Conservation (phyloP, 2,329 filamentous ascomycete genomes). For the Bipolaris bicolor region DNA sequence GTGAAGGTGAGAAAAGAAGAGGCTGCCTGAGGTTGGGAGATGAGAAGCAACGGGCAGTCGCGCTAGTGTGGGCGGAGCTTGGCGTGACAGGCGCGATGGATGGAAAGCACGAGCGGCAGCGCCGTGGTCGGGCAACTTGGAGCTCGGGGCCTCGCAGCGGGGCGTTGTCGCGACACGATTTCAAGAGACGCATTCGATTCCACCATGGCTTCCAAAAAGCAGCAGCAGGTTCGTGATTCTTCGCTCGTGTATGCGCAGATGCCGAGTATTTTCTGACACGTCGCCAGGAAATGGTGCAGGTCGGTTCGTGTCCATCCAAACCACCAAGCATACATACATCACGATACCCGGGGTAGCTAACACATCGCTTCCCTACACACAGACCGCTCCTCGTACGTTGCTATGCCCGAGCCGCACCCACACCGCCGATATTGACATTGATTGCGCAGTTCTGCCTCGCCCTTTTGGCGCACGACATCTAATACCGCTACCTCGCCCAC, state of each 20-base stretch:
- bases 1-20: slow-evolving; percentile 22
- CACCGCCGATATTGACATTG: slow-evolving; percentile 11
- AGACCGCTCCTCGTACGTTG: slow-evolving; percentile 49
- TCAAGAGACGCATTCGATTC: slow-evolving; percentile 10
- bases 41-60: slow-evolving; percentile 20
- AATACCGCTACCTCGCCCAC: slow-evolving; percentile 53
- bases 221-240: slow-evolving; percentile 50
- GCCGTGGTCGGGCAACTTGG: slow-evolving; percentile 13
- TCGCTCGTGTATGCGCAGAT: not conserved
- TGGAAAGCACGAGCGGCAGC: slow-evolving; percentile 10
- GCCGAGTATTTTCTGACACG: slow-evolving; percentile 28
- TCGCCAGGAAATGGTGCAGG: slow-evolving; percentile 96
- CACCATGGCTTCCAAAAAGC: slow-evolving; percentile 55
- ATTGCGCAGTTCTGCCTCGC: slow-evolving; percentile 73
- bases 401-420: not conserved
- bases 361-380: slow-evolving; percentile 28
- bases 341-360: slow-evolving; percentile 47
- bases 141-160: slow-evolving; percentile 26
- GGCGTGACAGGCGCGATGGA: slow-evolving; percentile 23
- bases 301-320: slow-evolving; percentile 72
- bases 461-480: slow-evolving; percentile 78
- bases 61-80: slow-evolving; percentile 25
- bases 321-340: slow-evolving; percentile 30
- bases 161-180: slow-evolving; percentile 14
- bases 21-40: slow-evolving; percentile 29